Conservation (phyloP, 75 land plant species). For the Cunninghamia lanceolata region DNA sequence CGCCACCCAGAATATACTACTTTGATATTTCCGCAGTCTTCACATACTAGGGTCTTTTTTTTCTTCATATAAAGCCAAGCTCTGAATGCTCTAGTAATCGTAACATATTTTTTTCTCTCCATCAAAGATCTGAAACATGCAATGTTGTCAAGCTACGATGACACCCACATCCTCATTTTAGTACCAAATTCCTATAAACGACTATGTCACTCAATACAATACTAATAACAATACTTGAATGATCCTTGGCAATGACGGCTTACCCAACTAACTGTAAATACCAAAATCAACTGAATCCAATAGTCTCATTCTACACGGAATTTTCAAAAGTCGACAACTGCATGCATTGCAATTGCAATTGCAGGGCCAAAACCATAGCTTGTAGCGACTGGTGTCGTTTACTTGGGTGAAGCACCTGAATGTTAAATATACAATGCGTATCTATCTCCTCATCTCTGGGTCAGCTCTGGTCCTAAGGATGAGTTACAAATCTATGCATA, state of each 20-base stretch:
- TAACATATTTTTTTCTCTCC: neutral
- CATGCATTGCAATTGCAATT: neutral
- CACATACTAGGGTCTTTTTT: neutral
- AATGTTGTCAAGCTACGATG: neutral
- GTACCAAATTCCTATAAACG: neutral
- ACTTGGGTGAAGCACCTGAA: neutral
- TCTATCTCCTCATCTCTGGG: neutral
- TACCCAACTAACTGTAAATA: neutral
- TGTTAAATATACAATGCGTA: neutral
- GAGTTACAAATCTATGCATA: neutral
- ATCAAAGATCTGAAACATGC: neutral
- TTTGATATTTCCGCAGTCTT: slow-evolving; percentile 4
- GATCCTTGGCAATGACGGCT: neutral
- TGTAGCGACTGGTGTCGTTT: neutral
- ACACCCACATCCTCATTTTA: neutral
- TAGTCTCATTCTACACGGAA: neutral
- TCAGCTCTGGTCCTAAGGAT: neutral
- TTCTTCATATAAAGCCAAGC: neutral
- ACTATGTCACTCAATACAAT: neutral
- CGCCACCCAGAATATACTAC: no score
- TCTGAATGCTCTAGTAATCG: neutral
- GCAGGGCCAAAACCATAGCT: neutral
- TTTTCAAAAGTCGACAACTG: neutral
- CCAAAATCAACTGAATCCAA: neutral
- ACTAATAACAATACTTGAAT: neutral